Percentiles rank a stretch among this genome's conserved stretches.
These are phyloP conservation scores for Wallacemonas sp. DNA, from an alignment of 208 protist genomes.

Conservation along the genomic window DNA sequence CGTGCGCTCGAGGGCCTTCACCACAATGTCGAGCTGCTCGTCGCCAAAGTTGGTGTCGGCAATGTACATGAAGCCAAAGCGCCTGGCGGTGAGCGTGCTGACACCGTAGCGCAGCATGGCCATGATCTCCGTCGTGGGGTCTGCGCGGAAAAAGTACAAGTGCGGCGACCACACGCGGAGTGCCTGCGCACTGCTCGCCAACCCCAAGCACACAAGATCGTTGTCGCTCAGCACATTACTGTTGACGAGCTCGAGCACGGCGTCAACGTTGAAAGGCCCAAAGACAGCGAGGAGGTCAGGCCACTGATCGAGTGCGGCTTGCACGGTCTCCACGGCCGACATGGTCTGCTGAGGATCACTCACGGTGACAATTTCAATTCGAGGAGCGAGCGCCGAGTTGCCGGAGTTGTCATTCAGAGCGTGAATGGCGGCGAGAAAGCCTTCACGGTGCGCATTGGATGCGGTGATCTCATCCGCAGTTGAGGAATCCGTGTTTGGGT, in stretches of 20 bases:
- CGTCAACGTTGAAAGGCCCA: conserved; percentile 19
- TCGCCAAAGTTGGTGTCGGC: conserved; percentile 15
- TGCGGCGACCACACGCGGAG: conserved; percentile 30
- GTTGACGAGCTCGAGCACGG: neutral
- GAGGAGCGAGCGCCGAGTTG: neutral
- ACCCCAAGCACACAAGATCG: conserved; percentile 20
- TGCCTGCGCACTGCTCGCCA: conserved; percentile 20
- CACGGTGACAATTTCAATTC: conserved; percentile 5
- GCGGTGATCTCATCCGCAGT: neutral
- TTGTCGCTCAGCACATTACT: conserved; percentile 16
- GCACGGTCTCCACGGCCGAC: neutral
- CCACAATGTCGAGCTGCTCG: conserved; percentile 7
- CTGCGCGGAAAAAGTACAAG: conserved; percentile 36
- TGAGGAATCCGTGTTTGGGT: neutral
- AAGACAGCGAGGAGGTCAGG: conserved; percentile 23
- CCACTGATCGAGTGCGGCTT: conserved; percentile 11
- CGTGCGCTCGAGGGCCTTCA: conserved; percentile 19
- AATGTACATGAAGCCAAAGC: conserved; percentile 28
- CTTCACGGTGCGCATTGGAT: conserved; percentile 13
- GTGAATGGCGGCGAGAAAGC: conserved; percentile 11
- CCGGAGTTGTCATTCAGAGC: conserved; percentile 9
- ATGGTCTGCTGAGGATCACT: neutral
- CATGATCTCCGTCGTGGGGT: conserved; percentile 13
- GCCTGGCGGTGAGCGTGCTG: conserved; percentile 5
- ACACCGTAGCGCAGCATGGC: conserved; percentile 23